Evolutionary conservation across 2,329 filamentous ascomycete genomes (phyloP).

Genomic region (Pezicula radicicola): DNA sequence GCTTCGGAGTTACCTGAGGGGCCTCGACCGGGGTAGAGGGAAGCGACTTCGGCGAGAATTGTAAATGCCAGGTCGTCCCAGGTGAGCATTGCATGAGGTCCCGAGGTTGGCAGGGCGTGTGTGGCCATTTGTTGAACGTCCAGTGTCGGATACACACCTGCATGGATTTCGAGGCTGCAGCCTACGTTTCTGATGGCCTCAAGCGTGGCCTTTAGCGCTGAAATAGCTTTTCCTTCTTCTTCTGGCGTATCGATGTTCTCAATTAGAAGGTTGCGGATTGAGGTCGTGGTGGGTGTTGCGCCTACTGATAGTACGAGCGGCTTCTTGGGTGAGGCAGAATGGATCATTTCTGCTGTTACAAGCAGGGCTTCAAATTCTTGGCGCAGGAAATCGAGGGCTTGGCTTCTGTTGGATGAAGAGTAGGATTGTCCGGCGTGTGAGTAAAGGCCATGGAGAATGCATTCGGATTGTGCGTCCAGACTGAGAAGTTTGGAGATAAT

Average conservation of each 20-base stretch:
- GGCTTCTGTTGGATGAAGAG: slow-evolving; percentile 45
- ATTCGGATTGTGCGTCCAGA: slow-evolving; percentile 34
- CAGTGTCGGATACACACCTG: slow-evolving; percentile 72
- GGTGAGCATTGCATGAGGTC: slow-evolving; percentile 14
- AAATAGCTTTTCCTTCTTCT: slow-evolving; percentile 26
- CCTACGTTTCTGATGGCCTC: slow-evolving; percentile 32
- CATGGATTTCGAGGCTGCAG: slow-evolving; percentile 65
- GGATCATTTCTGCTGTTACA: slow-evolving; percentile 38
- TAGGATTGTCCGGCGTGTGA: slow-evolving; percentile 74
- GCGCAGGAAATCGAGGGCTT: slow-evolving; percentile 57
- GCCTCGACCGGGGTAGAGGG: slow-evolving; percentile 61
- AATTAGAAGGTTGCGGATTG: slow-evolving; percentile 55
- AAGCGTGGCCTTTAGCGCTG: slow-evolving; percentile 38
- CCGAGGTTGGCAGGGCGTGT: slow-evolving; percentile 48
- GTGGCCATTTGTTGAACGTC: slow-evolving; percentile 80
- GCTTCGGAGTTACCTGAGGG: slow-evolving; percentile 51
- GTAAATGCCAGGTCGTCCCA: slow-evolving; percentile 59
- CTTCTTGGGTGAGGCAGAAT: slow-evolving; percentile 7
- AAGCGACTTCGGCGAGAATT: slow-evolving; percentile 69
- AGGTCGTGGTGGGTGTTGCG: slow-evolving; percentile 71
- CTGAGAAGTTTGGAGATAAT: slow-evolving; percentile 45
- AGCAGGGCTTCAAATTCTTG: slow-evolving; percentile 56
- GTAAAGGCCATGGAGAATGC: slow-evolving; percentile 63
- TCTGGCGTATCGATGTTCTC: slow-evolving; percentile 15
- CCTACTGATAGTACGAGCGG: slow-evolving; percentile 63